Base-by-base conservation (phyloP, 2,329 filamentous ascomycete species). In the Xylaria sp. region DNA sequence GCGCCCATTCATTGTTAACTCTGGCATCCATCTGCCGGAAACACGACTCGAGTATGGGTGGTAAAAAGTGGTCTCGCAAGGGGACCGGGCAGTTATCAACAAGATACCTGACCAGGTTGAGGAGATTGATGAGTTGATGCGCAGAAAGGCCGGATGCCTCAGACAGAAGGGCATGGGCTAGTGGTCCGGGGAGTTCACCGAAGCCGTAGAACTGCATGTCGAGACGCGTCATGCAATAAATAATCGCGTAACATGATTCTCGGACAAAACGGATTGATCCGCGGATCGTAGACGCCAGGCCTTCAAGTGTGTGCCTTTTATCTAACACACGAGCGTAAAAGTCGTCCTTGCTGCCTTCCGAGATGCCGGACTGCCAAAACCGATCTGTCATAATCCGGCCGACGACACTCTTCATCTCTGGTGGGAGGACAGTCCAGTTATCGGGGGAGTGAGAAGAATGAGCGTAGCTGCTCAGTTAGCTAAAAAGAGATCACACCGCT, bases 321-420 rank as follows among this genome's bases (percentile, higher is more conserved):
- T 91, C 89, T 58, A 91, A 86, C 1, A 99, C 93, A 47, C 91
- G 85, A 37, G 91, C 90, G 73, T 97, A 97, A 72, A 99, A 99
- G 60, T 97, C 93, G 63, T 97, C 94, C 72, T 94, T 92, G 68
- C 91, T 97, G 30, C 96, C 94, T 63, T 88, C 90, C 0, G 94
- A 97, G 54, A 99, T 99, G 8, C 94, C 94, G 5, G 92, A 91
- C 78, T 99, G 94, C 94, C 94, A 99, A 73, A 99, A 99, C 23
- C 94, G 84, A 74, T 99, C 94, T 11, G 92, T 96, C 19, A 99
- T 78, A 18, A 97, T 91, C 19, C 90, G 84, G 49, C 86, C 83
- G 46, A 97, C 89, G 55, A 96, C 85, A 4, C 82, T 77, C 60
- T 87, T 87, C 79, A 95, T 88, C 48, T 95, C 91, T 9, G 79